phyloP scores from a whole-genome alignment of 257 asterid genomes.

The Verbascum thapsus region DNA sequence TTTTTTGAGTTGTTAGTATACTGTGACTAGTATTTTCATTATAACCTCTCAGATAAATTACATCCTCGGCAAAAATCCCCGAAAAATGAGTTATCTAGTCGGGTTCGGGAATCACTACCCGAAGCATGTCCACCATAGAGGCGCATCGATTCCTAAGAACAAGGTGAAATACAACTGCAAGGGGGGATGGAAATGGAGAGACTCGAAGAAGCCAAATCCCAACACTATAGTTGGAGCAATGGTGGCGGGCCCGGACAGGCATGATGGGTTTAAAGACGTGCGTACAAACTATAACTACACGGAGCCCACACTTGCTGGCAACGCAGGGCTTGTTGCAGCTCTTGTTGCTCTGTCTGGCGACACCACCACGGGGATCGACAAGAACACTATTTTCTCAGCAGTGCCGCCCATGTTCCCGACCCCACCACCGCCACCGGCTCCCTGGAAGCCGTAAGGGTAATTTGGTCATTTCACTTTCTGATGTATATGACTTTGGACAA shows the following conservation, averaged over 20 bases:
- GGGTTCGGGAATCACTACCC: constrained; percentile 85
- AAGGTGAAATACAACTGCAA: constrained; percentile 71
- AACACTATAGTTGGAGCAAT: constrained; percentile 78
- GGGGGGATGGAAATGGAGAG: constrained; percentile 98
- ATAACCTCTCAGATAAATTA: constrained; percentile 59
- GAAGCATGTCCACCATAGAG: constrained; percentile 90
- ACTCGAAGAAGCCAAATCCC: constrained; percentile 72
- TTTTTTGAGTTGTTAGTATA: neutral
- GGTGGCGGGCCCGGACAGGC: constrained; percentile 98
- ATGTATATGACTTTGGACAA: constrained; percentile 23
- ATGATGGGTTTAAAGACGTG: constrained; percentile 79
- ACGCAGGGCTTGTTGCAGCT: constrained; percentile 96
- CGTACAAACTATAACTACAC: constrained; percentile 88
- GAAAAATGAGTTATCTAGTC: constrained; percentile 93
- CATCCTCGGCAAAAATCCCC: constrained; percentile 89
- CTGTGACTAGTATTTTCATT: neutral
- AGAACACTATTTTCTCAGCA: constrained; percentile 91
- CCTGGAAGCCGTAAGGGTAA: constrained; percentile 78
- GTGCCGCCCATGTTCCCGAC: constrained; percentile 96
- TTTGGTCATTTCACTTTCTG: constrained; percentile 16
- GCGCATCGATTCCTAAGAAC: constrained; percentile 90
- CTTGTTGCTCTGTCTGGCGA: constrained; percentile 89
- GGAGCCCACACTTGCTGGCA: constrained; percentile 93
- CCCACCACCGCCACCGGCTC: constrained; percentile 98
- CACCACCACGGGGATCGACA: constrained; percentile 51